Evolutionary conservation across 495 filamentous ascomycete genomes (phyloP), one percentile per base, ranked within the genome.

Genomic region (Cudoniella acicularis): DNA sequence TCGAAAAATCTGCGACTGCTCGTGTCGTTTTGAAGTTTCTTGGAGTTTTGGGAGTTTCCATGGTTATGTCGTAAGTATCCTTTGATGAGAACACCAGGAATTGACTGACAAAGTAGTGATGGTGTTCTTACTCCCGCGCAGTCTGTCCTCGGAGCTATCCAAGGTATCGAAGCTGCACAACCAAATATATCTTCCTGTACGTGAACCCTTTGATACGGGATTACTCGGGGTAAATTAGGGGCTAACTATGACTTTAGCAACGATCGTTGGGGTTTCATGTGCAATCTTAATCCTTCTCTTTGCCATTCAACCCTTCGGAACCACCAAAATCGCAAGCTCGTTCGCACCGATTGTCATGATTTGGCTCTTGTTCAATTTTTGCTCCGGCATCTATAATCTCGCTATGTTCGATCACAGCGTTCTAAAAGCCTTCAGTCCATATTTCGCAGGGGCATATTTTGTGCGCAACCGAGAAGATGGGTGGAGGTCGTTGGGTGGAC

Each of bases 341-440:
- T 92, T 90, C 61, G 85, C 88, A 0, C 88, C 88, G 1, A 83
- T 92, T 20, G 80, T 92, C 49, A 82, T 90, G 40, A 61, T 89
- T 18, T 92, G 88, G 88, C 80, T 92, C 1, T 71, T 72, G 1
- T 83, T 91, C 64, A 89, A 91, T 64, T 69, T 78, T 20, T 65
- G 64, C 1, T 88, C 86, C 69, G 88, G 88, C 2, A 87, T 91
- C 46, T 89, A 90, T 73, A 87, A 88, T 61, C 73, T 90, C 9
- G 78, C 70, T 16, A 71, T 75, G n/a, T 83, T 80, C 56, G 88
- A 90, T 65, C 73, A 83, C 26, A 74, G 77, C 0, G 85, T 91
- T 16, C 70, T 90, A 22, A 84, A 84, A 66, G 88, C 87, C 0
- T 90, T 91, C 64, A 83, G 75, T 23, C 88, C 87, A 0, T 83